Base-by-base conservation (phyloP, 108 stramenopile genomes). In the Aureococcus anophagefferens region DNA sequence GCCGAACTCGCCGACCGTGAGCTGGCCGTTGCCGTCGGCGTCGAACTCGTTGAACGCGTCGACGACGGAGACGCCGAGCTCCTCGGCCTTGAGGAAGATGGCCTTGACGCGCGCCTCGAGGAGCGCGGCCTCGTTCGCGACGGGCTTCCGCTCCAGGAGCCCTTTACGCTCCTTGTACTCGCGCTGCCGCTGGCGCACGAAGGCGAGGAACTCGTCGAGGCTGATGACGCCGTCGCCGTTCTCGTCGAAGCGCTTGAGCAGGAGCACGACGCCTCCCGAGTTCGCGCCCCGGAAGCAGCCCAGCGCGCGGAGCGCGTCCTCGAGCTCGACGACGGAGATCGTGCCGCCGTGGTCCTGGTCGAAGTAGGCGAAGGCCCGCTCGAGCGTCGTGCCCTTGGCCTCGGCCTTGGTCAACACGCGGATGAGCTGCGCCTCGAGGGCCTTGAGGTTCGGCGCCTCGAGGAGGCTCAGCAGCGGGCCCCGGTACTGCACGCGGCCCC, bases 381-480 rank as follows among this genome's bases (percentile, higher is more conserved):
- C 70, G 18, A 71, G 70, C 25, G 70, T 63, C 18, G 70, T 71
- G 33, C 70, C 70, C 35, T 62, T 59, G 9, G 35, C 35, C 62
- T 71, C 70, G 29, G 70, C 70, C 32, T 35, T 33, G 63, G 70
- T 71, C 25, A 71, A 30, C 5, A 71, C 62, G 28, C 63, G 62
- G 29, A 71, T 35, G 35, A 71, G 63, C 28, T 62, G 31, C 33
- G 34, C 35, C 35, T 71, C 70, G 63, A 71, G 35, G 35, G 33
- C 33, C 7, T 33, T 35, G 34, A 71, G 46, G 25, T 71, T 45
- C 34, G 70, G 70, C 33, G 81, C 68, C 46, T 81, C 81, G 14
- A 83, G 69, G 18, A 83, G 80, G 46, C 46, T 45, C 33, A 83
- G 33, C 46, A 83, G 45, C 15, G 65, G 66, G 0, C 80, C 79